phyloP scores from a whole-genome alignment of 225 moss, liverwort and hornwort species.

The Thuidium tamariscinum region DNA sequence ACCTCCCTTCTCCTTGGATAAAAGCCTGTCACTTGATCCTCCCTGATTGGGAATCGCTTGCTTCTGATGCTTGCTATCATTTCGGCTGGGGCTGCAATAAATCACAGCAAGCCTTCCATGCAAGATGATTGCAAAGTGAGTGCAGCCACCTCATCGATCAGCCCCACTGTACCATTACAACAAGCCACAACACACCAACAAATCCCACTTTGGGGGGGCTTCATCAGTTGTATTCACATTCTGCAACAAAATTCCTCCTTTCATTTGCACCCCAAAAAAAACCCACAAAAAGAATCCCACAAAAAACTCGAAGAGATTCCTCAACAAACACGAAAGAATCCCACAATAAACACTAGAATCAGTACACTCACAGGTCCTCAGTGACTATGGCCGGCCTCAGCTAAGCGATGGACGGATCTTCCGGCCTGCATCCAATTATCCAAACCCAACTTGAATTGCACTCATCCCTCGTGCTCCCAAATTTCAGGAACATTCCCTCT shows the following conservation, averaged over 20 bases:
- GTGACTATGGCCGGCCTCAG: background rate
- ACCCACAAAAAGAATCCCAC: too few relatives aligned
- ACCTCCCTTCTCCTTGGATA: background rate
- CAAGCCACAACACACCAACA: background rate
- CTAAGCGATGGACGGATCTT: too few relatives aligned
- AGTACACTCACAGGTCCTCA: background rate
- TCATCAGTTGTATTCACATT: background rate
- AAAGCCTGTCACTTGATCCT: background rate
- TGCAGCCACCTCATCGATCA: background rate
- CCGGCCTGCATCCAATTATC: background rate
- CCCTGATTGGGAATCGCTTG: background rate
- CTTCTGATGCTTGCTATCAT: background rate
- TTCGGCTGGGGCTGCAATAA: background rate
- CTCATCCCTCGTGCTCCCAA: background rate
- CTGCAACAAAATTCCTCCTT: background rate
- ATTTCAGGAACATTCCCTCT: background rate
- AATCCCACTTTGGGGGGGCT: background rate
- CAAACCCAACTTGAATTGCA: background rate
- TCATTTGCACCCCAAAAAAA: background rate
- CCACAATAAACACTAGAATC: too few relatives aligned
- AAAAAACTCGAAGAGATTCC: background rate
- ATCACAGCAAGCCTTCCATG: background rate
- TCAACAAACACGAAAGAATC: background rate
- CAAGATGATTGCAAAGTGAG: background rate
- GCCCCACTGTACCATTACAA: background rate